A percentile compares a stretch with the other conserved stretches of the same genome.
These are phyloP conservation scores for Ophiosphaerella narmari DNA, from an alignment of 2,329 filamentous ascomycete species.

Conservation along the genomic window DNA sequence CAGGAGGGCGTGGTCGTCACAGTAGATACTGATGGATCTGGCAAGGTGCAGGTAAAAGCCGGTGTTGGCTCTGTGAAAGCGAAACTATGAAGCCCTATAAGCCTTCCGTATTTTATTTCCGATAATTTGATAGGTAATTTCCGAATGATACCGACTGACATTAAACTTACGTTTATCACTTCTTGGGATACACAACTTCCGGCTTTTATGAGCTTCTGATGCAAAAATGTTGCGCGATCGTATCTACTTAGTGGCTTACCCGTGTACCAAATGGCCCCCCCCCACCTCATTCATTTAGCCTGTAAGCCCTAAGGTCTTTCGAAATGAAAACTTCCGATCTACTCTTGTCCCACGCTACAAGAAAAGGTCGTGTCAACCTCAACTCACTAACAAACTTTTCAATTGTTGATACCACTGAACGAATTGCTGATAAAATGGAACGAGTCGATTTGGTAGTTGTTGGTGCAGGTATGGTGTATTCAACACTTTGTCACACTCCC, in stretches of 20 bases:
- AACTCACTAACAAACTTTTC: no score
- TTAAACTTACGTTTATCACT: neutral
- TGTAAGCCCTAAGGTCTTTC: no score
- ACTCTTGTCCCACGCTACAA: no score
- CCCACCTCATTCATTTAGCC: no score
- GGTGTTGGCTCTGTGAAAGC: slow-evolving; percentile 39
- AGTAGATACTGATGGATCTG: slow-evolving; percentile 38
- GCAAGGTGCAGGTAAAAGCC: slow-evolving; percentile 42
- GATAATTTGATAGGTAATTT: neutral
- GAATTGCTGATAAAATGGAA: slow-evolving; percentile 3
- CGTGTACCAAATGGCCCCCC: no score
- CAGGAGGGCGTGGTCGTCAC: slow-evolving; percentile 42
- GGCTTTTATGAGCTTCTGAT: no score
- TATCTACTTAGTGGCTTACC: no score
- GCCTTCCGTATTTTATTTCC: neutral
- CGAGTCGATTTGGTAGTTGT: slow-evolving; percentile 14
- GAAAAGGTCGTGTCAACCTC: no score
- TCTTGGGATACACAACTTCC: no score
- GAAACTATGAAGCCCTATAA: slow-evolving; percentile 22
- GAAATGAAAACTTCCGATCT: no score
- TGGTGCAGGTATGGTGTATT: slow-evolving; percentile 2
- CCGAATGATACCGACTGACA: neutral
- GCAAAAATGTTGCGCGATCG: no score
- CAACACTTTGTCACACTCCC: neutral
- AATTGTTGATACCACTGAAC: no score